Evolutionary conservation across 352 stramenopile species (phyloP), one percentile per base, ranked within the genome.

Genomic region (Globisporangium parvum): DNA sequence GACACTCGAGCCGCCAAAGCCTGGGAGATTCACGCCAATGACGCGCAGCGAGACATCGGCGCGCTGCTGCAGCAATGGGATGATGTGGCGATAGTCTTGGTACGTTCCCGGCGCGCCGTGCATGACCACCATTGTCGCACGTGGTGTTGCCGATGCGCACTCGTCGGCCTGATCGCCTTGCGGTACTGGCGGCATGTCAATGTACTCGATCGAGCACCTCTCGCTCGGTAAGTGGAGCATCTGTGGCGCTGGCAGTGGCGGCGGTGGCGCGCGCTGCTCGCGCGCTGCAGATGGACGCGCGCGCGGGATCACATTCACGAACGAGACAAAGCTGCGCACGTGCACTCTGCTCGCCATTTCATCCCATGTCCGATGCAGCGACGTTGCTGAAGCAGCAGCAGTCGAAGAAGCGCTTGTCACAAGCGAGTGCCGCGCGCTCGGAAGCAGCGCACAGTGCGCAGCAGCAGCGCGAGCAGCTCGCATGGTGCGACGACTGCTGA

Each of bases 71-170:
- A 62, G 54, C 54, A 66, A 50, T 17, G 60, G 72, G 23, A 73
- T 59, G 39, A 82, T 31, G 52, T 82, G 63, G 6, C 66, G 70
- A 35, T 66, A 82, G 47, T 80, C 70, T 3, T 60, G 33, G 51
- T 75, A 75, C 14, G 67, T 74, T 8, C 73, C 73, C 35, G 73
- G 70, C 2, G 69, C 70, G 14, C 73, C 70, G 45, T 82, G 73
- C 1, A 82, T 12, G 1, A 75, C 48, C n/a, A 82, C 70, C 11
- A 76, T 35, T 15, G 73, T 79, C n/a, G 47, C 48, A 21, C 15
- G 14, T 21, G 42, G 21, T 20, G 39, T 6, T 14, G 18, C 12
- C 18, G 39, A 45, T 45, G 39, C 39, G 10, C 12, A 67, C 12
- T 37, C 21, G n/a, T 18, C 14, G 11, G 18, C 35, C 26, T 24